A percentile compares a stretch with the other conserved stretches of the same genome.
phyloP scores from a whole-genome alignment of 176 grass and related monocot species.

The Canna indica region DNA sequence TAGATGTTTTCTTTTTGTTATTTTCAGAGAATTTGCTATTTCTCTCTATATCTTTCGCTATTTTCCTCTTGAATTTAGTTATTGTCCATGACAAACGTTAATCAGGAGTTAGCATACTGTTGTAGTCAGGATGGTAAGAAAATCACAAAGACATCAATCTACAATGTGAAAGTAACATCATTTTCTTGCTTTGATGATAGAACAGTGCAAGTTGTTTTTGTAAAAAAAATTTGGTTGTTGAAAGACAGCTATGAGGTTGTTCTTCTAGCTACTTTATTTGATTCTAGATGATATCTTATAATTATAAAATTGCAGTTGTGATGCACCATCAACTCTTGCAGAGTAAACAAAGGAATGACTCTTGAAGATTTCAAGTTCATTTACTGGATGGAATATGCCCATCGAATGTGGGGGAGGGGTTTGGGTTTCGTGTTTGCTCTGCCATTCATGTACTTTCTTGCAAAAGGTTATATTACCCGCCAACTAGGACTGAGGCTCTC shows the following conservation, averaged over 20 bases:
- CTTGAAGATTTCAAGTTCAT: constrained; percentile 98
- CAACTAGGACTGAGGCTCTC: constrained; percentile 76
- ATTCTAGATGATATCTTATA: neutral
- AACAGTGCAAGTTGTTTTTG: neutral
- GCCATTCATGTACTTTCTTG: constrained; percentile 78
- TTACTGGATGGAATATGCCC: constrained; percentile 98
- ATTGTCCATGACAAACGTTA: no score
- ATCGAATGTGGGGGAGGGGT: constrained; percentile 95
- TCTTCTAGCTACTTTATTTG: neutral
- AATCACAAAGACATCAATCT: neutral
- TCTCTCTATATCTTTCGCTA: neutral
- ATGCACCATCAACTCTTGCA: constrained; percentile 30
- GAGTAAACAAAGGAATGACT: constrained; percentile 79
- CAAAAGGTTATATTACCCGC: constrained; percentile 83
- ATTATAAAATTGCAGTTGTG: neutral
- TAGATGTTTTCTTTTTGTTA: no score
- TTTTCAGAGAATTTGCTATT: no score
- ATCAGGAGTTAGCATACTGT: neutral
- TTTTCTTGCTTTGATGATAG: neutral
- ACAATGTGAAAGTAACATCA: neutral
- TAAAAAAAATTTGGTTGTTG: neutral
- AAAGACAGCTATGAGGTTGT: neutral
- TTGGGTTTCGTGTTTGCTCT: constrained; percentile 70
- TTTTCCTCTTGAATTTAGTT: no score
- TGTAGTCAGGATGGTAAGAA: neutral